Evolutionary conservation across 73 alveolate species (phyloP).

Genomic region (Paramecium biaurelia): DNA sequence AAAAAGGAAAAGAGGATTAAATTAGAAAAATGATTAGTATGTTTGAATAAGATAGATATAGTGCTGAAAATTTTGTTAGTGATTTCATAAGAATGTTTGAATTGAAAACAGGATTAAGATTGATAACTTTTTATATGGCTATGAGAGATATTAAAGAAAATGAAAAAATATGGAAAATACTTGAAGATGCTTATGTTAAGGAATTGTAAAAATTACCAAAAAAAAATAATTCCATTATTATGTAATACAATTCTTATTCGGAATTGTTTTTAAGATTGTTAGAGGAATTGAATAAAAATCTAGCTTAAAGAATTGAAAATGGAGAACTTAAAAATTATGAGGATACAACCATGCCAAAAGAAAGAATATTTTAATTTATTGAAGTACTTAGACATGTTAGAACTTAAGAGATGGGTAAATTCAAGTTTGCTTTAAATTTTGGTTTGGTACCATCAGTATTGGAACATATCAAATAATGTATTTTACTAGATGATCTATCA

Average conservation of each 20-base stretch:
- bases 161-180: background rate
- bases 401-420: slow-evolving; percentile 56
- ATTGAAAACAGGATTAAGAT: slow-evolving; percentile 38
- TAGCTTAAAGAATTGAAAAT: slow-evolving; percentile 17
- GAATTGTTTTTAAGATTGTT: slow-evolving; percentile 42
- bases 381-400: slow-evolving; percentile 54
- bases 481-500: slow-evolving; percentile 23
- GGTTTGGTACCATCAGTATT: slow-evolving; percentile 8
- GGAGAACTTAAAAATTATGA: background rate
- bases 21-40: background rate
- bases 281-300: background rate
- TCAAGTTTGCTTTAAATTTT: slow-evolving; percentile 48
- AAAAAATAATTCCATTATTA: slow-evolving; percentile 16
- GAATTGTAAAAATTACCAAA: background rate
- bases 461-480: background rate
- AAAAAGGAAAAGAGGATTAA: slow-evolving; percentile 27
- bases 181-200: background rate
- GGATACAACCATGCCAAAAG: slow-evolving; percentile 50
- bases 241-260: background rate
- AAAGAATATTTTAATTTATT: slow-evolving; percentile 57
- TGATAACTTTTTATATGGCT: slow-evolving; percentile 28
- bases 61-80: background rate
- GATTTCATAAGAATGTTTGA: slow-evolving; percentile 26
- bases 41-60: slow-evolving; percentile 8
- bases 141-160: slow-evolving; percentile 9